Evolutionary conservation across 805 yeast species (phyloP).

Genomic region (Candida endomychidarum): DNA sequence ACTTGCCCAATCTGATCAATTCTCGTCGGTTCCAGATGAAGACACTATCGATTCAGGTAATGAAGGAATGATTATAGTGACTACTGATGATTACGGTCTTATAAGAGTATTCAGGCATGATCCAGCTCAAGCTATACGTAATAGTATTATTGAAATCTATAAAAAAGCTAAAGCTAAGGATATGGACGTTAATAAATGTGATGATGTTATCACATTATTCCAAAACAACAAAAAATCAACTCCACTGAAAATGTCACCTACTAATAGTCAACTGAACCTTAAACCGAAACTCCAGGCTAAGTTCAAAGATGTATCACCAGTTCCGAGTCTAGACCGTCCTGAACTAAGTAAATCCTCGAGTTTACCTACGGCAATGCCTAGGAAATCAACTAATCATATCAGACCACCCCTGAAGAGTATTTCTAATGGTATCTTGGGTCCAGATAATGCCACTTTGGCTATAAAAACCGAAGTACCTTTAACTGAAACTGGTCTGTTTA

Average conservation of each 20-base stretch:
- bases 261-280: constrained; percentile 1
- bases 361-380: not conserved
- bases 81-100: constrained; percentile 71
- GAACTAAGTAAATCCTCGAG: constrained; percentile 4
- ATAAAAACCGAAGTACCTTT: constrained; percentile 5
- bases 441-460: constrained; percentile 10
- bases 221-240: not conserved
- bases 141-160: constrained; percentile 18
- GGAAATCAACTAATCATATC: not conserved
- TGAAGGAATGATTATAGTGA: constrained; percentile 58
- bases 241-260: constrained; percentile 5
- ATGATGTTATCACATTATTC: not conserved
- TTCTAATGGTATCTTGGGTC: constrained; percentile 13
- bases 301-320: constrained; percentile 8
- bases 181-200: constrained; percentile 1
- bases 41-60: constrained; percentile 12
- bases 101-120: constrained; percentile 83
- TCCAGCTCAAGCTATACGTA: constrained; percentile 49
- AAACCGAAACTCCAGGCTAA: constrained; percentile 4
- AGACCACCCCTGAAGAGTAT: constrained; percentile 15
- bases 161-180: constrained; percentile 13
- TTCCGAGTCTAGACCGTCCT: not conserved
- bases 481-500: not conserved
- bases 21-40: constrained; percentile 10
- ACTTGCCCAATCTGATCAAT: not conserved